Evolutionary conservation across 306 rosid genomes (phyloP).

Genomic region (Sindora glabra): DNA sequence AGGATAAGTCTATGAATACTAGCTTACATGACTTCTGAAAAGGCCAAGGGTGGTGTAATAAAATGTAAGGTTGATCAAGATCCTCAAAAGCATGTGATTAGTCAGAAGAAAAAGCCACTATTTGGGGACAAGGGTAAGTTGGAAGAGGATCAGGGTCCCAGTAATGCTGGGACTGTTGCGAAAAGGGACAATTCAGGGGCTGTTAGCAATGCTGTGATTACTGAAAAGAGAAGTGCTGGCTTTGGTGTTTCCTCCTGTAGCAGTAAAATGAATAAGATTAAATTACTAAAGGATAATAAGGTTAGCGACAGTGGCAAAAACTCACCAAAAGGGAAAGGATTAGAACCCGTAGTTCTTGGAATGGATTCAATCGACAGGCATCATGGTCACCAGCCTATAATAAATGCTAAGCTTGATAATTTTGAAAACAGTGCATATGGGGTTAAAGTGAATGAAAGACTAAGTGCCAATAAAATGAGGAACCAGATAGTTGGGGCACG

Average conservation of each 20-base stretch:
- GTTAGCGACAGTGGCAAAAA: slow-evolving; percentile 25
- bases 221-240: slow-evolving; percentile 32
- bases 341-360: slow-evolving; percentile 23
- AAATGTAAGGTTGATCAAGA: slow-evolving; percentile 30
- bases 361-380: slow-evolving; percentile 23
- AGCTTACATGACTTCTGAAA: slow-evolving; percentile 18
- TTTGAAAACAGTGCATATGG: slow-evolving; percentile 25
- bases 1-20: slow-evolving; percentile 20
- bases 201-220: slow-evolving; percentile 21
- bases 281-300: slow-evolving; percentile 25
- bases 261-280: slow-evolving; percentile 39
- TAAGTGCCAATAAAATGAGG: slow-evolving; percentile 24
- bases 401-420: slow-evolving; percentile 6
- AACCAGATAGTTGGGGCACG: slow-evolving; percentile 17
- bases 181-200: slow-evolving; percentile 29
- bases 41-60: slow-evolving; percentile 17
- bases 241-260: slow-evolving; percentile 19
- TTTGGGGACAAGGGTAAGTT: slow-evolving; percentile 37
- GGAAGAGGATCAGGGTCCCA: slow-evolving; percentile 14
- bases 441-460: slow-evolving; percentile 34
- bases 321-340: slow-evolving; percentile 21
- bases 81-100: slow-evolving; percentile 22
- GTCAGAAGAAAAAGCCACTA: slow-evolving; percentile 27
- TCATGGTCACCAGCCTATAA: slow-evolving; percentile 20
- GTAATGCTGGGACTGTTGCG: slow-evolving; percentile 20